Conservation (phyloP, 129 eudicot genomes). For the Dittrichia graveolens region DNA sequence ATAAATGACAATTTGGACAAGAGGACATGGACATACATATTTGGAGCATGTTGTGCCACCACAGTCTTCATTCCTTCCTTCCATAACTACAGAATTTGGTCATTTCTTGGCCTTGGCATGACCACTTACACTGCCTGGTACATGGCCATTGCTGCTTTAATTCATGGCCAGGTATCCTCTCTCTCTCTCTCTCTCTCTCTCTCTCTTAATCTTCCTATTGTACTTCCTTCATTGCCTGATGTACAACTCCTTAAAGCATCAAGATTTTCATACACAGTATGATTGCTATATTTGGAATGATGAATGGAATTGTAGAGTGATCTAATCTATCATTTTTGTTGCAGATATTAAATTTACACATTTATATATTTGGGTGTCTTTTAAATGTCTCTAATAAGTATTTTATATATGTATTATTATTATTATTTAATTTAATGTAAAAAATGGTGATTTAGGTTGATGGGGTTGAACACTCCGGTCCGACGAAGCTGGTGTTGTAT, state of each 20-base stretch:
- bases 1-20: conserved; percentile 91
- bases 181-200: conserved; percentile 3
- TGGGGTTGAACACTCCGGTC: conserved; percentile 70
- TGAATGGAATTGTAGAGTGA: no score
- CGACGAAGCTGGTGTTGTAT: conserved; percentile 76
- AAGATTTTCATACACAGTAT: background rate
- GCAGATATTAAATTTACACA: no score
- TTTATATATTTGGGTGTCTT: no score
- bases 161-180: conserved; percentile 78
- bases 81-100: conserved; percentile 97
- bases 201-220: background rate
- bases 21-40: conserved; percentile 99
- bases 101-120: conserved; percentile 95
- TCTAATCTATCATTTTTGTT: background rate
- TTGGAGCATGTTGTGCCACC: conserved; percentile 98
- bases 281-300: conserved; percentile 2
- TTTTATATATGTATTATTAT: background rate
- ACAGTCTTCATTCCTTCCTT: conserved; percentile 96
- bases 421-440: background rate
- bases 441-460: conserved; percentile 51
- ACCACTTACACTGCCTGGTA: conserved; percentile 99
- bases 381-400: no score
- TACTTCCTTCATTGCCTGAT: background rate
- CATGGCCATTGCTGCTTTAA: conserved; percentile 70
- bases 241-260: conserved; percentile 17